phyloP scores from a whole-genome alignment of 345 rosid genomes.

The Luvunga scandens region DNA sequence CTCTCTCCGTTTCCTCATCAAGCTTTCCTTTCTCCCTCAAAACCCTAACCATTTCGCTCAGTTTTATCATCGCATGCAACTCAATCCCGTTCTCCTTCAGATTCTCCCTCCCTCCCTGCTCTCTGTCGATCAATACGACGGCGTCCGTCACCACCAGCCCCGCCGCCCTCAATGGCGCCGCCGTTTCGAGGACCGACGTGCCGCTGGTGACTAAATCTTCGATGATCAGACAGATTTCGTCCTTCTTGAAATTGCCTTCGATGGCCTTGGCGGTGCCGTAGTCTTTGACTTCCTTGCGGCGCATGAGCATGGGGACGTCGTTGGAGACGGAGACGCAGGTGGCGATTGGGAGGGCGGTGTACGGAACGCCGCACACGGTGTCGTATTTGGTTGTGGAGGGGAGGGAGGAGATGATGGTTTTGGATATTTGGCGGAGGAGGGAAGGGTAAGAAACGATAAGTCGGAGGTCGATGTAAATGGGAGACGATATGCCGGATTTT shows the following conservation, averaged over 20 bases:
- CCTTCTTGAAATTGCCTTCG: conserved; percentile 60
- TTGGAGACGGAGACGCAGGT: conserved; percentile 68
- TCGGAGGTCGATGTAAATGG: conserved; percentile 94
- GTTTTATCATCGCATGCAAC: conserved; percentile 63
- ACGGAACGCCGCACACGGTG: conserved; percentile 85
- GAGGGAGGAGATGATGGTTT: conserved; percentile 63
- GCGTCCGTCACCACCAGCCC: conserved; percentile 85
- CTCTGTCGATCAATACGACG: conserved; percentile 83
- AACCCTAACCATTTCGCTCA: conserved; percentile 84
- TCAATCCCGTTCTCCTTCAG: conserved; percentile 68
- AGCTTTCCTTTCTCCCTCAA: conserved; percentile 80
- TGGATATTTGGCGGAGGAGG: conserved; percentile 74
- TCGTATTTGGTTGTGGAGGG: conserved; percentile 54
- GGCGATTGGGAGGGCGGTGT: conserved; percentile 96
- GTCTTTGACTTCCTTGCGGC: conserved; percentile 89
- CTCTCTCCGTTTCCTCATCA: conserved; percentile 54
- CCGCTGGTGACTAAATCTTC: conserved; percentile 96
- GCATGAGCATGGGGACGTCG: conserved; percentile 80
- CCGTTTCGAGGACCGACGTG: conserved; percentile 88
- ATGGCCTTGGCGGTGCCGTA: conserved; percentile 86
- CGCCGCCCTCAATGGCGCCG: conserved; percentile 68
- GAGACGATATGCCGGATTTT: conserved; percentile 89
- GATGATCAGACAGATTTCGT: conserved; percentile 61
- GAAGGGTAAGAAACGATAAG: conserved; percentile 81
- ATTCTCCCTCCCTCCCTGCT: conserved; percentile 94